Evolutionary conservation across 805 yeast species (phyloP), one percentile per base, ranked within the genome.

Genomic region (Sungouiozyma intestinalis): DNA sequence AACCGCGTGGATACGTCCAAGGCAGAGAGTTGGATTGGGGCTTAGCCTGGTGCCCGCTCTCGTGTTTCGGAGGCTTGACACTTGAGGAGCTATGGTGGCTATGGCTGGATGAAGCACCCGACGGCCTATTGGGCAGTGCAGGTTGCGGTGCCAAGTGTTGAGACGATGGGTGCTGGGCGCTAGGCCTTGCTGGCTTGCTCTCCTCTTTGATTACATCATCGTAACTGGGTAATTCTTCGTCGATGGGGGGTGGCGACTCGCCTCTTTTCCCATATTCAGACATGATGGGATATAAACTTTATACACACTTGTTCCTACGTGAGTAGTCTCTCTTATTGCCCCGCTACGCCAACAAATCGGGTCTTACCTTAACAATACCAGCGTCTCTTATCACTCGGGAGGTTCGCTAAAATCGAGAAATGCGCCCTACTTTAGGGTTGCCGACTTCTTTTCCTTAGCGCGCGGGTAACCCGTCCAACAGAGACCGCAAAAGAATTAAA

Each of bases 1-100:
- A 80, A 2, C 76, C 70, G 2, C 49, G 58, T 0, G 94, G 94
- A 51, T 82, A 85, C 39, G 59, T 58, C 76, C 84, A 81, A 0
- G 88, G 84, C 5, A 79, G 64, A 1, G 13, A 24, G 33, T 11
- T 24, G 6, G 29, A 24, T 24, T 6, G 29, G 11, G 29, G 29
- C 29, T n/a, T 21, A 41, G 39, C 15, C 33, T 31, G 31, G 42
- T 33, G 7, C 35, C 38, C 13, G 31, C 33, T 17, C 18, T 18
- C 34, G 29, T n/a, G 11, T 33, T 20, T 3, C 15, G 39, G 8
- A 24, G 29, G 29, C 11, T 24, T 24, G 11, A 7, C 11, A 6
- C 9, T 7, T 24, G 29, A 24, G 6, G 29, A 7, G 6, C 9
- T 11, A 24, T 24, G 29, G 6, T 6, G 29, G 9, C 29, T 24